Evolutionary conservation across 192 early-diverging fungal species (phyloP), one percentile per base, ranked within the genome.

Genomic region (Backusella australiensis): DNA sequence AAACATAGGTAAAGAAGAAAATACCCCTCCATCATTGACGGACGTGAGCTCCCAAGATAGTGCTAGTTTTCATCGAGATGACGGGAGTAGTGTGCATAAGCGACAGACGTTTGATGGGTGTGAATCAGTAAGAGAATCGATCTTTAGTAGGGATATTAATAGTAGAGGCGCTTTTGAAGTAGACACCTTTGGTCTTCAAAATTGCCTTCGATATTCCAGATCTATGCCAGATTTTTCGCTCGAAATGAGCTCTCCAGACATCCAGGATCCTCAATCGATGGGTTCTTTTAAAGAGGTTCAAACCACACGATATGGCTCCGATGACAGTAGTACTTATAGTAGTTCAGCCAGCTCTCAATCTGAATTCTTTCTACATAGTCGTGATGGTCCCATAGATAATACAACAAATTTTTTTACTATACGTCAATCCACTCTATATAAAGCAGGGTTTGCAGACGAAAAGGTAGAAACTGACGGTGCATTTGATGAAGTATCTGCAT

Each of bases 361-460:
- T 23, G 35, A 41, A 69, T 21, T 39, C 14, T 35, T 38, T 8
- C 21, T 69, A 21, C 34, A 69, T 11, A 38, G 68, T 39, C 34
- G 7, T 23, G 68, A 23, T 69, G 68, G 38, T 41, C 38, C 38
- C 68, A 12, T 29, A 9, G 23, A 63, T 69, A 38, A 35, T 35
- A 41, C 35, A 69, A 26, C 68, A 69, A 39, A 41, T 23, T 69
- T 39, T 23, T 63, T 63, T 63, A 63, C 56, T 12, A 63, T 63
- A 14, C 56, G 56, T 14, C 56, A 63, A 29, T 63, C 56, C 56
- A 63, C 56, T 14, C 2, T 63, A 63, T 63, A 63, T 29, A 63
- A 63, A 29, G 56, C 68, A 21, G 68, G 34, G 11, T 69, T 69
- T 39, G 68, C 68, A 23, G 38, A 69, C 12, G 68, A 69, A 41